Evolutionary conservation across 495 filamentous ascomycete species (phyloP).

Genomic region (Neurospora discreta): DNA sequence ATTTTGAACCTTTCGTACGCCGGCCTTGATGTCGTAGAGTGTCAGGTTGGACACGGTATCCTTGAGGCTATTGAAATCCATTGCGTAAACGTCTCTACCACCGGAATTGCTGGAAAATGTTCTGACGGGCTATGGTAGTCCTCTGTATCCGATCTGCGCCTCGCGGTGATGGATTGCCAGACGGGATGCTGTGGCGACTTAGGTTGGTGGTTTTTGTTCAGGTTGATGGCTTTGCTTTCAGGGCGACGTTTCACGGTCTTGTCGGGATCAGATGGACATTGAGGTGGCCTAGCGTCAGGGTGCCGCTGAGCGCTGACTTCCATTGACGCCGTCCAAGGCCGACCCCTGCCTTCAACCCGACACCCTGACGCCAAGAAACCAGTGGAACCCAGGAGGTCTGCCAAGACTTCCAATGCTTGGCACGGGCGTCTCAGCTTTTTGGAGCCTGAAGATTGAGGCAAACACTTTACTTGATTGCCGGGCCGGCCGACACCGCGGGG

Average conservation of each 20-base stretch:
- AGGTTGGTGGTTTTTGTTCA: neutral
- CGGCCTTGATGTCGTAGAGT: slow-evolving; percentile 94
- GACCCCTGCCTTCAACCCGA: neutral
- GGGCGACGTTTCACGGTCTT: neutral
- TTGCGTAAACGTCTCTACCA: slow-evolving; percentile 17
- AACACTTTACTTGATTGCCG: neutral
- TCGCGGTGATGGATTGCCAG: neutral
- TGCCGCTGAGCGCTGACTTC: neutral
- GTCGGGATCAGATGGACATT: neutral
- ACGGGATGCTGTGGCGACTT: neutral
- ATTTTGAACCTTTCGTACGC: slow-evolving; percentile 97
- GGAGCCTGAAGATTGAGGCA: neutral
- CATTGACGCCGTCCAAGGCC: neutral
- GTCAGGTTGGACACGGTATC: slow-evolving; percentile 89
- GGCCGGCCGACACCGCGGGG: neutral
- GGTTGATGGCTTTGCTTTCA: neutral
- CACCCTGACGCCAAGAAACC: neutral
- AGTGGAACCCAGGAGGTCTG: neutral
- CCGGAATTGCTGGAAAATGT: neutral
- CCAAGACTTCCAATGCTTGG: neutral
- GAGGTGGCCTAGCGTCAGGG: neutral
- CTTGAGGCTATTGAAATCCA: slow-evolving; percentile 80
- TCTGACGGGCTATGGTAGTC: neutral
- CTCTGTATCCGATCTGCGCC: neutral
- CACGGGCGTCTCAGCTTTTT: neutral